These are phyloP conservation scores for Jaapia argillacea DNA, from an alignment of 768 basidiomycete species.

Conservation along the genomic window DNA sequence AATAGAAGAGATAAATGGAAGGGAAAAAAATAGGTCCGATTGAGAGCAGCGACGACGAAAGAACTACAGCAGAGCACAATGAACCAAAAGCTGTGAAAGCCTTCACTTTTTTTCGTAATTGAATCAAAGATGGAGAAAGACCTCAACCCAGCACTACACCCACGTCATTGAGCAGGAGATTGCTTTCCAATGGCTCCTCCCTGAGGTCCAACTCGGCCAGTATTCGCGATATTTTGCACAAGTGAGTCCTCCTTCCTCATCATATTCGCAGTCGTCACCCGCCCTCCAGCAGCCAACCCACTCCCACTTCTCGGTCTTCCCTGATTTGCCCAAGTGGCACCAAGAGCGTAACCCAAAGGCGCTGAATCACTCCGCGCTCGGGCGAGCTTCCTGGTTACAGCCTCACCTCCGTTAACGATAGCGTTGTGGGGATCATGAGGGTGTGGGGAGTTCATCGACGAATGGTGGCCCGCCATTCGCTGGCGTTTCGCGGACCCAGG, in stretches of 20 bases:
- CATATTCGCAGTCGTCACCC: no score
- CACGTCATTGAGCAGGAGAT: no score
- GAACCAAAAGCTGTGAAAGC: no score
- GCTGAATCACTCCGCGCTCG: constrained; percentile 64
- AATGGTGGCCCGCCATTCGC: constrained; percentile 23
- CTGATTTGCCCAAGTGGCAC: constrained; percentile 21
- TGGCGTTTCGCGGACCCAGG: constrained; percentile 38
- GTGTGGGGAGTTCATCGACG: constrained; percentile 5
- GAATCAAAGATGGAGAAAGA: background rate
- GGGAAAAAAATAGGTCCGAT: background rate
- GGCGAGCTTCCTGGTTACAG: constrained; percentile 29
- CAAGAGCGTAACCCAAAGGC: constrained; percentile 45
- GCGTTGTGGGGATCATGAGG: constrained; percentile 1
- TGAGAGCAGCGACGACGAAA: no score
- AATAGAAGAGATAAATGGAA: background rate
- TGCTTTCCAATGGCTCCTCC: no score
- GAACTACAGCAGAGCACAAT: no score
- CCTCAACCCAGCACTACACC: constrained; percentile 2
- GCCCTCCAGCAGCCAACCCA: constrained; percentile 18
- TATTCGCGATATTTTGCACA: no score
- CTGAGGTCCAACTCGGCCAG: no score
- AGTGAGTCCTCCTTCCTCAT: no score
- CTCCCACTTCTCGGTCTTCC: constrained; percentile 27
- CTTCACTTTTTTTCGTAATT: background rate
- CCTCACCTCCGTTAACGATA: constrained; percentile 10